These are phyloP conservation scores for Capronia epimyces DNA, from an alignment of 2,329 filamentous ascomycete species.

Conservation along the genomic window DNA sequence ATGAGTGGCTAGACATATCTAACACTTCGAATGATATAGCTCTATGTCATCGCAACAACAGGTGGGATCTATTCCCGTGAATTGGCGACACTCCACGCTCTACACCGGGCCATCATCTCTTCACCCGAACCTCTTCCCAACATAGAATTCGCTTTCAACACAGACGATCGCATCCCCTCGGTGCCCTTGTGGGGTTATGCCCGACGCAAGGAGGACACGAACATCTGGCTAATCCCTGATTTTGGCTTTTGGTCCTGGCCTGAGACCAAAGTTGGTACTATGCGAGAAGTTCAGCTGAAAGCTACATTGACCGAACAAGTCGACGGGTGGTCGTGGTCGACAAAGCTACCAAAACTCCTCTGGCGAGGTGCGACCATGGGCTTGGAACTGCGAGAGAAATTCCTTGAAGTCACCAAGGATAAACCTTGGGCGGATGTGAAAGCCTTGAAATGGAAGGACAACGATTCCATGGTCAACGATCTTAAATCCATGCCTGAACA, in stretches of 20 bases:
- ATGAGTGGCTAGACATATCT: neutral
- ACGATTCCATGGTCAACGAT: constrained; percentile 37
- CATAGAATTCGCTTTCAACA: constrained; percentile 47
- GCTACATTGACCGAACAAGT: constrained; percentile 13
- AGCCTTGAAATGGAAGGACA: constrained; percentile 39
- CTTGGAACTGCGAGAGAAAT: constrained; percentile 36
- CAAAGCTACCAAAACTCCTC: constrained; percentile 44
- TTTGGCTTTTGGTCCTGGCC: constrained; percentile 53
- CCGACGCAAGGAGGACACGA: constrained; percentile 36
- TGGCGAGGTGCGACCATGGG: constrained; percentile 46
- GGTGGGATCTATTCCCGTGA: constrained; percentile 32
- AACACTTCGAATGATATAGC: constrained; percentile 16
- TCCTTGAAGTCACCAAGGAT: constrained; percentile 37
- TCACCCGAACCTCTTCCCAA: constrained; percentile 42
- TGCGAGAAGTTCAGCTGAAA: constrained; percentile 38
- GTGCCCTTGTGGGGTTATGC: constrained; percentile 44
- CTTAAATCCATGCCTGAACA: constrained; percentile 49
- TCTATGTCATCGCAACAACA: constrained; percentile 35
- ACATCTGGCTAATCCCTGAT: constrained; percentile 50
- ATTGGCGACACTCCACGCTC: constrained; percentile 42
- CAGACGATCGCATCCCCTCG: constrained; percentile 40
- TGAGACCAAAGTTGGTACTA: constrained; percentile 43
- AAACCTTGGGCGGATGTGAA: constrained; percentile 46
- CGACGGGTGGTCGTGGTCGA: constrained; percentile 20
- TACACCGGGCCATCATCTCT: constrained; percentile 45